Conservation (phyloP, 306 rosid species). For the Datisca glomerata region DNA sequence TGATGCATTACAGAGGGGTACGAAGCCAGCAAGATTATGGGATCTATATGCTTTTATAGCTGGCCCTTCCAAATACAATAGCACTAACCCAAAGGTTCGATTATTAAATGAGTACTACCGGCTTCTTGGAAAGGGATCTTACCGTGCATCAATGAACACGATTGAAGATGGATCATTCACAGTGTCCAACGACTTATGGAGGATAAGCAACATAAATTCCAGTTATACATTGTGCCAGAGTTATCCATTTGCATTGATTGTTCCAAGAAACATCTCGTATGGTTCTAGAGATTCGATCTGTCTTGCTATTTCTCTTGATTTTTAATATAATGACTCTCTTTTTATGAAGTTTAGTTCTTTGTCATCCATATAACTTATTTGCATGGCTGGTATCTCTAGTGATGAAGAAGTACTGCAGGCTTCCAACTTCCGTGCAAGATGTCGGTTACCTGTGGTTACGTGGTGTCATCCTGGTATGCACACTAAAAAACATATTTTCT, state of each 20-base stretch:
- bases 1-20: conserved; percentile 50
- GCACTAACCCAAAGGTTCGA: conserved; percentile 66
- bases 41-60: conserved; percentile 74
- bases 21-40: conserved; percentile 59
- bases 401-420: conserved; percentile 88
- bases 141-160: conserved; percentile 42
- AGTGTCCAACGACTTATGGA: conserved; percentile 73
- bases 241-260: conserved; percentile 90
- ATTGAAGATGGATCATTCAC: conserved; percentile 69
- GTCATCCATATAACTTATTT: conserved; percentile 11
- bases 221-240: conserved; percentile 61
- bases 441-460: conserved; percentile 83
- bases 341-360: background rate
- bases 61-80: conserved; percentile 64
- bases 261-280: conserved; percentile 67
- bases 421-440: conserved; percentile 73
- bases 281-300: conserved; percentile 19
- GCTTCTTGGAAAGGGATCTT: conserved; percentile 63
- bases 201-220: conserved; percentile 72
- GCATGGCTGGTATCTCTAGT: conserved; percentile 35
- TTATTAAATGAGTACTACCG: conserved; percentile 82
- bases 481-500: conserved; percentile 6
- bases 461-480: conserved; percentile 84
- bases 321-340: no score
- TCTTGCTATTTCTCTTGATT: conserved; percentile 14